Evolutionary conservation across 2,329 filamentous ascomycete genomes (phyloP), one percentile per base, ranked within the genome.

Genomic region (Penicillium sp.): DNA sequence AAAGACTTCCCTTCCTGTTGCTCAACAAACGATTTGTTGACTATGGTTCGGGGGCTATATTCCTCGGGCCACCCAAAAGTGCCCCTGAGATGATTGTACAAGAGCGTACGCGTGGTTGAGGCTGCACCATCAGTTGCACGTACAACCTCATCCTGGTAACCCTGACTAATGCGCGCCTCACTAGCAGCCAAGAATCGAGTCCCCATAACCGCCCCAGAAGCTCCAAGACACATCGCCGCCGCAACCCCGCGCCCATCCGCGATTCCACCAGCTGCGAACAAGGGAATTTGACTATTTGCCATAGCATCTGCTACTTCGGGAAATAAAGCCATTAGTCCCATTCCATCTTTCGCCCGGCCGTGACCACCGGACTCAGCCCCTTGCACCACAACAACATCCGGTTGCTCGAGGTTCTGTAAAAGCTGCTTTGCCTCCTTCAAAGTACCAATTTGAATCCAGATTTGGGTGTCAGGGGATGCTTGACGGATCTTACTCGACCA

Each of bases 111-210:
- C 4, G 76, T 76, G 0, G 83, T 85, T 7, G 62, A 76, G 16
- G 73, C 70, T 0, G 80, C 83, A 0, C 81, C 82, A 61, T 85
- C 80, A 0, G 59, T 70, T 0, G 79, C 79, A 8, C 75, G 67
- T 1, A 85, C 50, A 2, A 85, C 69, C 51, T 80, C 81, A 14
- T 76, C 60, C 57, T 76, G 75, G 62, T 84, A 85, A 0, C 81
- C 82, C 23, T 68, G 69, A 9, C 76, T 70, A 38, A 84, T 77
- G 4, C 74, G 73, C 2, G 80, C 77, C 62, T 84, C 82, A 0
- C 61, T 67, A 0, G 75, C 60, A 3, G 84, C 84, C 0, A 89
- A 76, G 52, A 86, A 85, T 13, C 84, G 77, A 1, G 86, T 89
- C 0, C 87, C 87, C 75, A 89, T 77, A 0, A 77, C 83, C 0